Evolutionary conservation across 345 rosid genomes (phyloP), one percentile per base, ranked within the genome.

Genomic region (Moricandia moricandioides): DNA sequence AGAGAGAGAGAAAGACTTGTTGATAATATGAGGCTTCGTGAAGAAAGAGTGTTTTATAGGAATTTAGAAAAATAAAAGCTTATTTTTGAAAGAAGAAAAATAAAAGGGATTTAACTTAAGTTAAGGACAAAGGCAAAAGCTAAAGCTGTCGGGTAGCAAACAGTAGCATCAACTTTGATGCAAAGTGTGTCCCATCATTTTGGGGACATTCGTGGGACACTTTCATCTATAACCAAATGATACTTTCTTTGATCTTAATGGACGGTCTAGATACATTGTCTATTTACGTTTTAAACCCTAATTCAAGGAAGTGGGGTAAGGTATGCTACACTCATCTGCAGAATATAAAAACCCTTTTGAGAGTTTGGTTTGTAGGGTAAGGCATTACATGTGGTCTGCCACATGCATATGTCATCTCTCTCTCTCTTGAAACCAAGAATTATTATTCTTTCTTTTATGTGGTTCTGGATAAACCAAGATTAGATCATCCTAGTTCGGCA

Each of bases 131-230:
- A 90, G 95, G 84, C 83, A 88, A 85, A 85, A 78, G 77, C 51
- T 43, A 43, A 72, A 85, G 87, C 60, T 88, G 96, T 92, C 96
- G 31, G 31, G 31, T 29, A 29, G 31, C 31, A 29, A 56, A 55
- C 57, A 77, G 75, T 71, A 56, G 86, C 87, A 43, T 85, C 97
- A 90, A 71, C 75, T 83, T 84, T 82, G 86, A 86, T 88, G 91
- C 90, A 85, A 81, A 75, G 65, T 56, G 66, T 90, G 92, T 79
- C 74, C 70, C 69, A 30, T 71, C 76, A 63, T 55, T 75, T 8
- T 81, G 91, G 96, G 89, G 92, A 91, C 98, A 91, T 83, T 45
- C 27, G 78, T 69, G 85, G 87, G 97, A 86, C 97, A 93, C 76
- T 77, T 60, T 79, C 79, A 87, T 89, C 90, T 88, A 85, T 85